These are phyloP conservation scores for Phytophthora vignae DNA, from an alignment of 352 stramenopile species.

Conservation along the genomic window DNA sequence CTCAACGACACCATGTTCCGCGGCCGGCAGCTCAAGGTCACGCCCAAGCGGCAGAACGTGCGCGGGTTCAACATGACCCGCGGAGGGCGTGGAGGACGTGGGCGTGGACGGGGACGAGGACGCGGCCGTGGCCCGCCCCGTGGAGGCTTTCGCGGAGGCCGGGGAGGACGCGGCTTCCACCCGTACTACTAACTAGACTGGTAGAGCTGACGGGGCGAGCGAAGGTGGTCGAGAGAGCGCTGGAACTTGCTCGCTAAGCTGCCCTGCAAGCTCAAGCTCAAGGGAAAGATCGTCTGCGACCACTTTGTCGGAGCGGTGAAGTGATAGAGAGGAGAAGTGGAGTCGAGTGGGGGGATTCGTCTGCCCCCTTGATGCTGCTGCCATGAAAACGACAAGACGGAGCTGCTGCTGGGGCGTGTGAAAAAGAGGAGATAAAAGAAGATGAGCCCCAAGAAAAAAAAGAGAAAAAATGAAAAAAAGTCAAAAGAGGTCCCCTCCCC, in stretches of 20 bases:
- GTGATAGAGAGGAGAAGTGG: constrained; percentile 3
- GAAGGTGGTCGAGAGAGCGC: too few species aligned
- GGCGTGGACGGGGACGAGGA: constrained; percentile 61
- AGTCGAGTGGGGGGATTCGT: not conserved
- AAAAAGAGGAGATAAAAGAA: constrained; percentile 41
- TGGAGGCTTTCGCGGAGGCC: constrained; percentile 72
- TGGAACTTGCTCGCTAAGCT: not conserved
- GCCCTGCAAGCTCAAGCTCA: constrained; percentile 10
- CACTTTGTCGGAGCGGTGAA: not conserved
- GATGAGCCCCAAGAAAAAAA: constrained; percentile 38
- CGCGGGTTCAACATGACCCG: constrained; percentile 76
- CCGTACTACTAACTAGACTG: constrained; percentile 62
- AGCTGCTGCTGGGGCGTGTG: constrained; percentile 12
- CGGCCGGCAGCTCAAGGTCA: constrained; percentile 92
- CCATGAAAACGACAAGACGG: constrained; percentile 23
- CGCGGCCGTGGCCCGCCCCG: constrained; percentile 60
- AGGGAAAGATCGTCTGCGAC: too few species aligned
- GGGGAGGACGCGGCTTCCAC: constrained; percentile 76
- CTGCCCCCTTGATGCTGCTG: not conserved
- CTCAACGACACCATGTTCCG: constrained; percentile 95
- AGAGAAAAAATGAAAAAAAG: constrained; percentile 40
- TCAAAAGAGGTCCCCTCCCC: constrained; percentile 26
- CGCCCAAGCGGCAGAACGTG: constrained; percentile 87
- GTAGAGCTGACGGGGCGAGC: not conserved
- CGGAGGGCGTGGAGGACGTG: constrained; percentile 59